Conservation (phyloP, 2,329 filamentous ascomycete genomes). For the Massarina eburnea region DNA sequence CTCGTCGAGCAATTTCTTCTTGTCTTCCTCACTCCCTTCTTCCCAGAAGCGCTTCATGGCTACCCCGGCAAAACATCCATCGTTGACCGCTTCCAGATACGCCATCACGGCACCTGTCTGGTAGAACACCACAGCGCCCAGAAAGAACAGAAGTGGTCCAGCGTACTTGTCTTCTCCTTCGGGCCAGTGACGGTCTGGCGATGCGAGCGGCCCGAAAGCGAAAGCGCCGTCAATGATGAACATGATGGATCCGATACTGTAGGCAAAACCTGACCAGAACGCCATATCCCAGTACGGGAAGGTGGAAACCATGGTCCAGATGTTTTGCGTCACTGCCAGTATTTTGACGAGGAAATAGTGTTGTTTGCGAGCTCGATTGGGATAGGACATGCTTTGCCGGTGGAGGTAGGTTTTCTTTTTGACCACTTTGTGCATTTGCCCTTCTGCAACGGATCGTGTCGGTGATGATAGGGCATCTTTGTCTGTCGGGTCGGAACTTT, state of each 20-base stretch:
- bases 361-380: no score
- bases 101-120: slow-evolving; percentile 3
- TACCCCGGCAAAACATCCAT: slow-evolving; percentile 4
- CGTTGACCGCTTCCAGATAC: slow-evolving; percentile 4
- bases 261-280: slow-evolving; percentile 2
- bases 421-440: no score
- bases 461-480: no score
- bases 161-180: slow-evolving; percentile 4
- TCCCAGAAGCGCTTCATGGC: slow-evolving; percentile 5
- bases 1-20: slow-evolving; percentile 1
- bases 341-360: neutral
- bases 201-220: slow-evolving; percentile 3
- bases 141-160: slow-evolving; percentile 2
- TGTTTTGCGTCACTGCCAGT: slow-evolving; percentile 1
- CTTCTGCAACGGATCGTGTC: no score
- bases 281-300: slow-evolving; percentile 8
- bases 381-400: no score
- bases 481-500: no score
- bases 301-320: slow-evolving; percentile 5
- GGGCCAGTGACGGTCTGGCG: neutral
- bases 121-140: neutral
- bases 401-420: no score
- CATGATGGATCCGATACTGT: slow-evolving; percentile 2
- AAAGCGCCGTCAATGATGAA: slow-evolving; percentile 3
- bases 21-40: slow-evolving; percentile 1